Base-by-base conservation (phyloP, 202 grass and related monocot species). In the Panicum hallii region DNA sequence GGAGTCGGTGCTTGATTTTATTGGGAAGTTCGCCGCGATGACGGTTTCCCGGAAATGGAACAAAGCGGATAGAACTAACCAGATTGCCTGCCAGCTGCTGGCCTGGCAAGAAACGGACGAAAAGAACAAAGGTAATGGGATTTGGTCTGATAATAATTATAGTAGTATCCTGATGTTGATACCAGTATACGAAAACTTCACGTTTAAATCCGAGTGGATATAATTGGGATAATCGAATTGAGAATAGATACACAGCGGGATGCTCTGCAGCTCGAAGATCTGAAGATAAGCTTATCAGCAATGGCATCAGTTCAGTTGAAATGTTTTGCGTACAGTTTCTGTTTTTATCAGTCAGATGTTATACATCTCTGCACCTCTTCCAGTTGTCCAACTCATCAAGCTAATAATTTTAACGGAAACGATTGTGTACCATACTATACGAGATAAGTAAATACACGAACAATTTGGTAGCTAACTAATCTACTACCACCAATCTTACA, bases 11-110 rank as follows among this genome's bases (percentile, higher is more conserved):
- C 53, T 3, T 58, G 62, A 54, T 55, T 58, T 48, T 49, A 28
- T 17, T 16, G 20, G 20, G 19, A 34, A 44, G 67, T 43, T 72
- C 2, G 34, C 54, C 19, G 22, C 9, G 63, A 22, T 9, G 40
- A 77, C 41, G 40, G 40, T 52, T 70, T 47, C 49, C 70, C 11
- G 15, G 40, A 84, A 84, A 77, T 58, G 63, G 82, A 60, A 78
- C 22, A 44, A 1, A 32, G 17, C 36, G 17, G 47, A 38, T 38
- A 38, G 36, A 4, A 32, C 32, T 32, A 32, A 38, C 3, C 36
- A 38, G 36, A 38, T 38, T 38, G 36, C 36, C 36, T 38, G 36
- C 36, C 36, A 38, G 36, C 36, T 38, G 36, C 36, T 38, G 36
- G 36, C 36, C 3, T 38, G 36, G 36, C 36, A 38, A 38, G 36